phyloP scores from a whole-genome alignment of 768 basidiomycete genomes.

The Rhodosporidiobolus odoratus region DNA sequence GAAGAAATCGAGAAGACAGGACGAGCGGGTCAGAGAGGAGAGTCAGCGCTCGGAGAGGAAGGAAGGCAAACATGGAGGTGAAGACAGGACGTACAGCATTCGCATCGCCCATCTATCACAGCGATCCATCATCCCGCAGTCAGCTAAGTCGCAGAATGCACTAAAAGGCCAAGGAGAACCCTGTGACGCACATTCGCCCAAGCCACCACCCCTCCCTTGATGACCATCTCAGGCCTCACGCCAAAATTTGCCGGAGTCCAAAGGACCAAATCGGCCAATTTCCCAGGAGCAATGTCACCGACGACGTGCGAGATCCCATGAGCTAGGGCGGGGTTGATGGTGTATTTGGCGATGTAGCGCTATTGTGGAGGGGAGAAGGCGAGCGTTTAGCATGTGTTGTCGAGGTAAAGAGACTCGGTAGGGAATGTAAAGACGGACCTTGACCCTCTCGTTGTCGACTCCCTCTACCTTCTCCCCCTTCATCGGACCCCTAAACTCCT shows the following conservation, averaged over 20 bases:
- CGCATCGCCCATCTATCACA: constrained; percentile 80
- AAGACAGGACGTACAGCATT: constrained; percentile 54
- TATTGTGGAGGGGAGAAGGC: background rate
- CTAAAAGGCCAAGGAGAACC: background rate
- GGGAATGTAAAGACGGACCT: constrained; percentile 51
- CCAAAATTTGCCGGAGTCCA: constrained; percentile 96
- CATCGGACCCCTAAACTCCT: constrained; percentile 69
- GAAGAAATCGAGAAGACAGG: too few relatives aligned
- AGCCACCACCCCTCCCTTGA: constrained; percentile 89
- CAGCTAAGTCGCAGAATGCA: background rate
- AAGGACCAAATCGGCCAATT: constrained; percentile 85
- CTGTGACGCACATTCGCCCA: constrained; percentile 70
- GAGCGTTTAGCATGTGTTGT: background rate
- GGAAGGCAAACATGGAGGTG: background rate
- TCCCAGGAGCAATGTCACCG: constrained; percentile 74
- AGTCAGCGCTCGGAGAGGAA: background rate
- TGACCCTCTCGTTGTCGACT: constrained; percentile 81
- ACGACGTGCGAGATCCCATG: constrained; percentile 85
- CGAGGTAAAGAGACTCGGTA: too few relatives aligned
- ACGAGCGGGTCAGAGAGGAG: background rate
- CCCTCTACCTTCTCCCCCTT: constrained; percentile 58
- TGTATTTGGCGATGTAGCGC: constrained; percentile 85
- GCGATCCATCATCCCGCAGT: background rate
- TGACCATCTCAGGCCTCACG: constrained; percentile 81
- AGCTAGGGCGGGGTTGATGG: constrained; percentile 91